A percentile compares a stretch with the other conserved stretches of the same genome.
phyloP scores from a whole-genome alignment of 164 flowering plant species.

The Umbilicus rupestris region DNA sequence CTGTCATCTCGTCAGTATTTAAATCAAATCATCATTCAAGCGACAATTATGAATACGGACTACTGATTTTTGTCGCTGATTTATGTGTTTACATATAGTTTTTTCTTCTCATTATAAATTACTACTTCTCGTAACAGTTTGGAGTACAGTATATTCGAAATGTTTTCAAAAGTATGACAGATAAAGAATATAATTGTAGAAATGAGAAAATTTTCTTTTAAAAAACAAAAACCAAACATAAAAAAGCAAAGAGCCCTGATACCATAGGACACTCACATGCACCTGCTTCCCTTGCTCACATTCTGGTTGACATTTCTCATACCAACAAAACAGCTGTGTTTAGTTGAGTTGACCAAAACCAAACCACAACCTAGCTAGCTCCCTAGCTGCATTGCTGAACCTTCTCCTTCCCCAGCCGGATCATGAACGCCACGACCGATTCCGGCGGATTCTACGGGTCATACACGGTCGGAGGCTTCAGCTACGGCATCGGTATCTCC shows the following conservation, averaged over 20 bases:
- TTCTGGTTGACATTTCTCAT: neutral
- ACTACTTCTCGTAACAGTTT: too few relatives aligned
- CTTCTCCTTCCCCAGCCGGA: neutral
- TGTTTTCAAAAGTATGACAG: too few relatives aligned
- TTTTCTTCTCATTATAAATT: too few relatives aligned
- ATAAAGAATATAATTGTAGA: too few relatives aligned
- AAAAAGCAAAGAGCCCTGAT: neutral
- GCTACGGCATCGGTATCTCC: conserved; percentile 62
- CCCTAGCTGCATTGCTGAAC: neutral
- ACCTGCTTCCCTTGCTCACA: neutral
- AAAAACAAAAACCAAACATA: neutral
- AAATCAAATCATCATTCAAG: too few relatives aligned
- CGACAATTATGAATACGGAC: too few relatives aligned
- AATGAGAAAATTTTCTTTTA: too few relatives aligned
- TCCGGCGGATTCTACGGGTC: conserved; percentile 40
- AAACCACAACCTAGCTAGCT: neutral
- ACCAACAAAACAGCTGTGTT: neutral
- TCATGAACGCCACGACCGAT: conserved; percentile 27
- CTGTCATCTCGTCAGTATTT: too few relatives aligned
- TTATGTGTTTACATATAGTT: too few relatives aligned
- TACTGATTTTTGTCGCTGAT: too few relatives aligned
- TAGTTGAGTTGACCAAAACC: neutral
- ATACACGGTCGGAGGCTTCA: conserved; percentile 43
- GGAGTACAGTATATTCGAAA: too few relatives aligned
- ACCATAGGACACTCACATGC: conserved; percentile 1